A percentile compares a stretch with the other conserved stretches of the same genome.
Conservation (phyloP, 441 rosid genomes). For the Jatropha multifida region DNA sequence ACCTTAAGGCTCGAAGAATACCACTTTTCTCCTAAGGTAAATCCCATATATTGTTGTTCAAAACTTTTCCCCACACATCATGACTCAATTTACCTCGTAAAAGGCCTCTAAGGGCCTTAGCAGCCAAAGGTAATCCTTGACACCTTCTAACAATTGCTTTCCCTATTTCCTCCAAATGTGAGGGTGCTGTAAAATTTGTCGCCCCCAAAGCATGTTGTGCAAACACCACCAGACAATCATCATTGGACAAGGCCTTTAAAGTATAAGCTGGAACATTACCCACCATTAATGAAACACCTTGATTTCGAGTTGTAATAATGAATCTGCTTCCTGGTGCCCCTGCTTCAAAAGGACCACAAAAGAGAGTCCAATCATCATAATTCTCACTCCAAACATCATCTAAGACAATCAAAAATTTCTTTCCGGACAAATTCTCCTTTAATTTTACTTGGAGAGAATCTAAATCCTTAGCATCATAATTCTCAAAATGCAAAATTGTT, state of each 20-base stretch:
- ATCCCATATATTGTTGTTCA: conserved; percentile 18
- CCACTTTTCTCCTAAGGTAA: conserved; percentile 11
- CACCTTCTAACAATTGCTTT: conserved; percentile 5
- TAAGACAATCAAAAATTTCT: conserved; percentile 9
- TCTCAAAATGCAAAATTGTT: background rate
- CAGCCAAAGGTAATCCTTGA: conserved; percentile 15
- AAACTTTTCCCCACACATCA: background rate
- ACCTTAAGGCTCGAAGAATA: conserved; percentile 5
- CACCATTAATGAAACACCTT: conserved; percentile 11
- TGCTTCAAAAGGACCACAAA: conserved; percentile 9
- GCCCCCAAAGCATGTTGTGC: conserved; percentile 10
- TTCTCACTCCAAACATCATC: conserved; percentile 9
- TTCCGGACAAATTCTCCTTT: conserved; percentile 8
- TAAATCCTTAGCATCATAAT: background rate
- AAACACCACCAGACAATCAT: conserved; percentile 16
- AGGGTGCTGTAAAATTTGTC: background rate
- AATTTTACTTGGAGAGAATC: conserved; percentile 10
- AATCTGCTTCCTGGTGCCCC: conserved; percentile 10
- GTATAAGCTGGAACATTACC: conserved; percentile 4
- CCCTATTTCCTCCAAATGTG: background rate
- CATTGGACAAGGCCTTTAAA: background rate
- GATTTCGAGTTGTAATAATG: conserved; percentile 7
- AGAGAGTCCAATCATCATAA: conserved; percentile 11
- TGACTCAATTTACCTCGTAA: background rate
- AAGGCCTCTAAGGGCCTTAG: conserved; percentile 8